Evolutionary conservation across 1,284 basidiomycete species (phyloP), one percentile per base, ranked within the genome.

Genomic region (Bjerkandera adusta): DNA sequence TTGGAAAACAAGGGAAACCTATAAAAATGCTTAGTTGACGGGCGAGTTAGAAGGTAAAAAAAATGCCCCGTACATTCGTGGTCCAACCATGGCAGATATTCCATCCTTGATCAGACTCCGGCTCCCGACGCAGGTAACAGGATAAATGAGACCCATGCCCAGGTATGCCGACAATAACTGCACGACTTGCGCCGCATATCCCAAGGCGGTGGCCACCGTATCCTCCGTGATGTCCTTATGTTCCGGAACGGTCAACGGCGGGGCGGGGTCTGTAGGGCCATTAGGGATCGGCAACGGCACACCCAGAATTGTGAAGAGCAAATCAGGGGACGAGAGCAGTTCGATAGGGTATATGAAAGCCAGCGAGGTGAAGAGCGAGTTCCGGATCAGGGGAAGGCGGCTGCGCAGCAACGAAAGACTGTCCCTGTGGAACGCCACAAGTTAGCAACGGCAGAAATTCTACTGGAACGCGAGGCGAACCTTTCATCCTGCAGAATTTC

Each of bases 1-100:
- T 84, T 91, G 0, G 89, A 88, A 63, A 94, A 98, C 27, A 99
- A 71, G 8, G 96, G 95, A 64, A 97, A 97, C 75, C 92, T 94
- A 52, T 30, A 10, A 20, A 13, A 30, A 16, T 20, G 35, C 8
- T 10, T n/a, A n/a, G 8, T 30, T 30, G n/a, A 30, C 8, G 8
- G 27, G 8, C 27, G n/a, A 8, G n/a, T 30, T 30, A 8, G 8
- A n/a, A 8, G 27, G 27, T 30, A 30, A 30, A 18, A 16, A 20
- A 5, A 20, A 11, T 4, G 8, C n/a, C 37, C 45, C 85, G 68
- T 59, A 93, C 90, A 92, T 89, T 63, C 94, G 74, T 11, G 93
- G 91, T 2, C 95, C 94, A 54, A 93, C 85, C 87, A 97, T 96
- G 5, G 87, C 85, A 47, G 89, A 92, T 45, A 97, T 94, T 10